Conservation (phyloP, 164 flowering plant species). For the Santalum album region DNA sequence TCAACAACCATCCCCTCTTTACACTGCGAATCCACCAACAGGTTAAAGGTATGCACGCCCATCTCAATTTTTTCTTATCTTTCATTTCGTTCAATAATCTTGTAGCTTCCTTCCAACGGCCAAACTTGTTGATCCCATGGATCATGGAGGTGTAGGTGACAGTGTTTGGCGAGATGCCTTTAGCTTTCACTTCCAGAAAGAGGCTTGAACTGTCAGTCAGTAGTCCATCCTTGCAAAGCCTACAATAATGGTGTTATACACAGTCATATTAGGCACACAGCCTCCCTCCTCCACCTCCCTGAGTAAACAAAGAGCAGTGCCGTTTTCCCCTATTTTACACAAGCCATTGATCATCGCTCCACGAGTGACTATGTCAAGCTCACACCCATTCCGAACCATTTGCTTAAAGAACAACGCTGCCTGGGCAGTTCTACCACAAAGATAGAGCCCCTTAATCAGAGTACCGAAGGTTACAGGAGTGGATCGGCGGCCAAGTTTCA, state of each 20-base stretch:
- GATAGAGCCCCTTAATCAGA: not conserved
- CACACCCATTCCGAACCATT: constrained; percentile 8
- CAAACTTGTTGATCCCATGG: constrained; percentile 1
- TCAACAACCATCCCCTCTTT: constrained; percentile 5
- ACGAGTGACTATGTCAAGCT: constrained; percentile 2
- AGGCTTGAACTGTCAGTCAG: not conserved
- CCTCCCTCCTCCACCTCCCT: constrained; percentile 5
- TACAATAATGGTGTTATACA: not conserved
- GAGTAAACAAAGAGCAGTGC: constrained; percentile 6
- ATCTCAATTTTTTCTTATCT: not conserved
- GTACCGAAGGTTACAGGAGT: not conserved
- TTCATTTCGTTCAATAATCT: constrained; percentile 10
- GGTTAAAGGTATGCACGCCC: not conserved
- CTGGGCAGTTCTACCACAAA: not conserved
- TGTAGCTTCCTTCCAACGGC: constrained; percentile 4
- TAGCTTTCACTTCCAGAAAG: not conserved
- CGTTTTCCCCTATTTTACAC: constrained; percentile 7
- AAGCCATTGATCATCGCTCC: constrained; percentile 10
- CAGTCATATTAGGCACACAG: constrained; percentile 5
- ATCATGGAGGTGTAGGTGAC: constrained; percentile 9
- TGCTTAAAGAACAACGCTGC: constrained; percentile 5
- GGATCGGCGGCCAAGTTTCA: not conserved
- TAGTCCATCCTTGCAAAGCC: not conserved
- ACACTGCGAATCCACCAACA: constrained; percentile 1
- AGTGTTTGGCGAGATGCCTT: not conserved